Percentiles rank a stretch among this genome's conserved stretches.
Conservation (phyloP, 345 rosid genomes). For the Punica granatum region DNA sequence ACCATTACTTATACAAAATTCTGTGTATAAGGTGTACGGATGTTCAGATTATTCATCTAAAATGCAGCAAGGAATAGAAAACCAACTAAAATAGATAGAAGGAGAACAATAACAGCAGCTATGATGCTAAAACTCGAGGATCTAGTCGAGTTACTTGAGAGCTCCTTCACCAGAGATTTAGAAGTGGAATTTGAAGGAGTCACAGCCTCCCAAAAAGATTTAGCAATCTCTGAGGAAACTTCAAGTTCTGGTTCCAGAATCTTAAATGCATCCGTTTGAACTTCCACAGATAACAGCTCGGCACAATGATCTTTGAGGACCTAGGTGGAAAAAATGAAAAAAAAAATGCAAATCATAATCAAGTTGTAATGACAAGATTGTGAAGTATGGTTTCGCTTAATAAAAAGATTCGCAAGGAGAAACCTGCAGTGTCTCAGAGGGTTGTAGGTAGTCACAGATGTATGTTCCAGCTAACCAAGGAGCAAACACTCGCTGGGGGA, state of each 20-base stretch:
- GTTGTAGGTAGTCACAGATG: conserved; percentile 76
- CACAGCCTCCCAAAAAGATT: conserved; percentile 64
- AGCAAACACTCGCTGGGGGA: conserved; percentile 78
- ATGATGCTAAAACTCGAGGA: conserved; percentile 13
- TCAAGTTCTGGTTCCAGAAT: conserved; percentile 59
- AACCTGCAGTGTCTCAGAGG: conserved; percentile 76
- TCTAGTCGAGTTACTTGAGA: conserved; percentile 5
- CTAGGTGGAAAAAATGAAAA: conserved; percentile 20
- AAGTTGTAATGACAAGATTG: neutral
- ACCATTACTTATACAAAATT: neutral
- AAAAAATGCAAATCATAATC: neutral
- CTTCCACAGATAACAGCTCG: conserved; percentile 75
- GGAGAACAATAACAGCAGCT: conserved; percentile 44
- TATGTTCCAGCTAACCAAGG: conserved; percentile 62
- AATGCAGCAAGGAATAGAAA: conserved; percentile 21
- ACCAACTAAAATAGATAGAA: conserved; percentile 47
- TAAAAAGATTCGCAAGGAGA: conserved; percentile 5
- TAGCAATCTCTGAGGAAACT: conserved; percentile 25
- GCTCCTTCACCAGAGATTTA: conserved; percentile 18
- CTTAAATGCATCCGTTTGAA: conserved; percentile 32
- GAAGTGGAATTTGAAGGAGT: conserved; percentile 21
- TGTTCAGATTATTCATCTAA: neutral
- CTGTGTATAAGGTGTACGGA: neutral
- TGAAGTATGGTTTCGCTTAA: neutral
- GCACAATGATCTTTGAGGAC: conserved; percentile 74